Evolutionary conservation across 1,139 yeast genomes (phyloP).

Genomic region (Diutina siamensis): DNA sequence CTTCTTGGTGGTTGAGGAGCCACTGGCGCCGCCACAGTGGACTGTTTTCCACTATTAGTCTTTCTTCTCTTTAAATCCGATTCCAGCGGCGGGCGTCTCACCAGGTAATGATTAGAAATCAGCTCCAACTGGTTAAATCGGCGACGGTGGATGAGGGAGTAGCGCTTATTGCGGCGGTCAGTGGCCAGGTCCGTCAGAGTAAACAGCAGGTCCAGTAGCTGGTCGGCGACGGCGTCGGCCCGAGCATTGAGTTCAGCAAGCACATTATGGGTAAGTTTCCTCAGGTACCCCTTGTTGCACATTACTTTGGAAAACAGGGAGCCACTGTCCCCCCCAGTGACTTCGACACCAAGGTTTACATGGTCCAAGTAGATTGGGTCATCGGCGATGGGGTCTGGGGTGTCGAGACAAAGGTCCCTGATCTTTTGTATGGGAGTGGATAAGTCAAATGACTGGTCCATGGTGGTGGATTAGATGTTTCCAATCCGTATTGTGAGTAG

Average conservation of each 20-base stretch:
- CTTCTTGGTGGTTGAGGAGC: neutral
- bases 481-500: too few relatives aligned
- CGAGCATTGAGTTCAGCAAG: neutral
- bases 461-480: neutral
- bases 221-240: neutral
- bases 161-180: neutral
- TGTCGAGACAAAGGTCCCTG: neutral
- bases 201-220: neutral
- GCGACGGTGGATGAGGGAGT: neutral
- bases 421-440: conserved; percentile 3
- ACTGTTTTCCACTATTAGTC: neutral
- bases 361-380: neutral
- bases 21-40: neutral
- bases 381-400: neutral
- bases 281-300: conserved; percentile 4
- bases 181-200: neutral
- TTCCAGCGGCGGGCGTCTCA: neutral
- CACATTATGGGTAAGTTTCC: neutral
- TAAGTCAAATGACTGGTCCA: conserved; percentile 1
- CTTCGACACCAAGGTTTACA: neutral
- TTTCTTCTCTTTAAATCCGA: conserved; percentile 1
- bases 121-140: neutral
- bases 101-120: conserved; percentile 2
- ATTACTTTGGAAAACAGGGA: neutral
- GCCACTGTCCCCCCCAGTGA: neutral